Evolutionary conservation across 2,329 filamentous ascomycete species (phyloP), one percentile per base, ranked within the genome.

Genomic region (Cryphonectria parasitica): DNA sequence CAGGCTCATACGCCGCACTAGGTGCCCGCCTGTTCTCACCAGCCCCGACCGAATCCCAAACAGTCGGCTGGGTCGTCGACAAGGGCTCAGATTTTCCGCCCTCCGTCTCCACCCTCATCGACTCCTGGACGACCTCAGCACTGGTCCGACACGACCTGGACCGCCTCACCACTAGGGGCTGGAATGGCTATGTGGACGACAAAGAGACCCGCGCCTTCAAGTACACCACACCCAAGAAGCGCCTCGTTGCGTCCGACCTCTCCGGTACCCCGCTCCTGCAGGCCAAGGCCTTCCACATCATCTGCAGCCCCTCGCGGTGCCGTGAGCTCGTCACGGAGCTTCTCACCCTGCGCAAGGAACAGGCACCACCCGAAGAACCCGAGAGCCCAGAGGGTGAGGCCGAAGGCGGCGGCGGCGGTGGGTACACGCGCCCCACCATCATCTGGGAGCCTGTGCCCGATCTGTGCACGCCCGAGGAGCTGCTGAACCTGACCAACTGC

Each of bases 361-460:
- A 69, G 54, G 72, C 74, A 4, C 74, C 74, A 0, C 62, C 74
- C 6, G 72, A 77, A 41, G 76, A 75, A 41, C 70, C 54, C 66
- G 76, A 66, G 70, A 77, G 69, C 11, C 15, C 7, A 11, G 58
- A 62, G 17, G 58, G 11, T 60, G 80, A 58, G 13, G 70, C 58
- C 31, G 69, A 45, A 64, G 75, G 62, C 69, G 78, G 69, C 63
- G 80, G 60, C 15, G 69, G 70, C 22, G 72, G 70, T 22, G 72
- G 76, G 15, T 66, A 66, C 49, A 76, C 83, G 0, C 87, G 87
- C 64, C 92, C 95, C 0, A 81, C 94, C 8, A 93, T 98, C 78
- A 89, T 98, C 67, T 99, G 95, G 95, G 96, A 99, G 79, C 96
- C 96, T 0, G 92, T 98, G 1, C 96, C 96, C 1, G 94, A 98